These are phyloP conservation scores for Desmodesmus armatus DNA, from an alignment of 139 green algal genomes.

Conservation along the genomic window DNA sequence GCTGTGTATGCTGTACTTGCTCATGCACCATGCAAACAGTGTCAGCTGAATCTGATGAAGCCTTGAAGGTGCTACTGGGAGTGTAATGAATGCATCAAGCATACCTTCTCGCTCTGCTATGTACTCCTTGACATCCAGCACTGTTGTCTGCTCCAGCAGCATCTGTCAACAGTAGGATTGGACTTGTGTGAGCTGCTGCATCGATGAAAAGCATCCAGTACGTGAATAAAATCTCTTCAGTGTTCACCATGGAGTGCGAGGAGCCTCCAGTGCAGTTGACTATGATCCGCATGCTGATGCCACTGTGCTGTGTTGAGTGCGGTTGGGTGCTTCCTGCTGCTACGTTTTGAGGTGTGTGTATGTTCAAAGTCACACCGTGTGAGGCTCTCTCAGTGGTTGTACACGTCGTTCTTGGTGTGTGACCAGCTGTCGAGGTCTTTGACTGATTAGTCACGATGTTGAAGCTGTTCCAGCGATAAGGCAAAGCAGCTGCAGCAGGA, in stretches of 20 bases:
- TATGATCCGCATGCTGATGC: conserved; percentile 17
- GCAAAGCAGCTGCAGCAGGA: too few relatives aligned
- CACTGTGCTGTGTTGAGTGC: not conserved
- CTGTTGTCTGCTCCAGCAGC: conserved; percentile 27
- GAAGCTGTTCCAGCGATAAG: too few relatives aligned
- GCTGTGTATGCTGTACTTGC: not conserved
- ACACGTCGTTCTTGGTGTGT: too few relatives aligned
- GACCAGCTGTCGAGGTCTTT: too few relatives aligned
- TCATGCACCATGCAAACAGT: not conserved
- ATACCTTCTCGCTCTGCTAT: conserved; percentile 21
- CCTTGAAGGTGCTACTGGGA: too few relatives aligned
- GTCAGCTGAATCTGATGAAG: too few relatives aligned
- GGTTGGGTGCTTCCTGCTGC: too few relatives aligned
- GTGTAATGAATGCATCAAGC: not conserved
- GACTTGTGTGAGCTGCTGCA: not conserved
- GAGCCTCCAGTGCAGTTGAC: conserved; percentile 30
- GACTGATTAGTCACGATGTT: too few relatives aligned
- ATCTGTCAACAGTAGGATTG: not conserved
- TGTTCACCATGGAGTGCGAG: conserved; percentile 4
- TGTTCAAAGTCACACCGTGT: not conserved
- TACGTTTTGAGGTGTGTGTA: not conserved
- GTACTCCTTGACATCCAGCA: conserved; percentile 10
- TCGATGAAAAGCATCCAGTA: not conserved
- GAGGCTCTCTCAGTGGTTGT: too few relatives aligned
- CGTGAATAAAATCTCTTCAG: too few relatives aligned